Percentiles rank a stretch among this genome's conserved stretches.
These are phyloP conservation scores for Didymella segeticola DNA, from an alignment of 2,329 filamentous ascomycete genomes.

Conservation along the genomic window DNA sequence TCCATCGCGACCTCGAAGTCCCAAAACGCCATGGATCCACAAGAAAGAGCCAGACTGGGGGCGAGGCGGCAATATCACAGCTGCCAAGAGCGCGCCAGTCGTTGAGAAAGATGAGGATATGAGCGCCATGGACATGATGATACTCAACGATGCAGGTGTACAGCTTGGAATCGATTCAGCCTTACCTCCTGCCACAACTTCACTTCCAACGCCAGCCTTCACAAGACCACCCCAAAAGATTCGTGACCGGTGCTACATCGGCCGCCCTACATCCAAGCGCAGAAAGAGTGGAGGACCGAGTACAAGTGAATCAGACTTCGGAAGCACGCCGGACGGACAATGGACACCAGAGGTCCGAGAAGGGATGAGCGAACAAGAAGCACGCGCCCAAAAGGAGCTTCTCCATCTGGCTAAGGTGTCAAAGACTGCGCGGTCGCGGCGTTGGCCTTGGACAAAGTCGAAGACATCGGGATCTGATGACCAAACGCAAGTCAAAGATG, in stretches of 20 bases:
- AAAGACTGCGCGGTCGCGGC: constrained; percentile 17
- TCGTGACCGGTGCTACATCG: constrained; percentile 23
- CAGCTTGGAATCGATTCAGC: background rate
- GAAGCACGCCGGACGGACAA: constrained; percentile 15
- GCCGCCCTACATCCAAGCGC: constrained; percentile 14
- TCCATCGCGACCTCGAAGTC: constrained; percentile 35
- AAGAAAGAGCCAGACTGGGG: constrained; percentile 23
- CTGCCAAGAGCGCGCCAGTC: constrained; percentile 19
- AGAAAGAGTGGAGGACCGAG: constrained; percentile 19
- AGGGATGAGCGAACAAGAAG: constrained; percentile 15
- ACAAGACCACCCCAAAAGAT: constrained; percentile 17
- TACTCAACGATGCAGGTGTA: background rate
- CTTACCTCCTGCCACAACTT: background rate
- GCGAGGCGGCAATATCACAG: background rate
- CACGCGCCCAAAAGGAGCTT: constrained; percentile 20
- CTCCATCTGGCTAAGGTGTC: constrained; percentile 23
- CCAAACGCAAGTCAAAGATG: constrained; percentile 1
- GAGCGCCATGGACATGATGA: background rate
- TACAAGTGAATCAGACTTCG: constrained; percentile 22
- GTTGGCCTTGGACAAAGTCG: constrained; percentile 29
- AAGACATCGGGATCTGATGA: constrained; percentile 10
- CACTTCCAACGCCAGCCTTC: constrained; percentile 6
- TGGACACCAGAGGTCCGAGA: constrained; percentile 12
- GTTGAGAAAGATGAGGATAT: constrained; percentile 16
- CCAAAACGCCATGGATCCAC: constrained; percentile 33